phyloP scores from a whole-genome alignment of 768 basidiomycete genomes.

The Boletus coccyginus region DNA sequence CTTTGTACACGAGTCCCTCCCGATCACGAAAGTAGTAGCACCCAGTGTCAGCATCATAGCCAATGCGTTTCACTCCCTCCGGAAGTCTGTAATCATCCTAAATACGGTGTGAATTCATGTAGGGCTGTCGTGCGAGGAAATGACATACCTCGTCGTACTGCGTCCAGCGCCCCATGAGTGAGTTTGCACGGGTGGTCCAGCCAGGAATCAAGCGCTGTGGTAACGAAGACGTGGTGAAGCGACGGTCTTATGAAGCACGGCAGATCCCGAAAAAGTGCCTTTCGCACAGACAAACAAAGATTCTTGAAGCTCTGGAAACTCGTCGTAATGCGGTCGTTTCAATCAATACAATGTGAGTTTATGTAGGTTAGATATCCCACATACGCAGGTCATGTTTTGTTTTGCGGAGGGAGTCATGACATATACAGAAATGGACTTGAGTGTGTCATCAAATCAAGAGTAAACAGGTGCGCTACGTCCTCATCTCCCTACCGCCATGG shows the following conservation, averaged over 20 bases:
- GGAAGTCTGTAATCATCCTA: constrained; percentile 55
- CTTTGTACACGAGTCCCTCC: constrained; percentile 54
- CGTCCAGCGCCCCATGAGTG: constrained; percentile 37
- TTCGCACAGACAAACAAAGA: background rate
- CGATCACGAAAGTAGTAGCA: constrained; percentile 62
- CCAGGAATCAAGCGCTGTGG: constrained; percentile 11
- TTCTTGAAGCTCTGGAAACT: background rate
- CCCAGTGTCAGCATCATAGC: constrained; percentile 71
- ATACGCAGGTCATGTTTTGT: background rate
- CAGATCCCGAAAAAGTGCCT: constrained; percentile 15
- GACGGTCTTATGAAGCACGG: constrained; percentile 8
- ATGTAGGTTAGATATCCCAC: background rate
- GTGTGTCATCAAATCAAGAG: background rate
- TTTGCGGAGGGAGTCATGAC: background rate
- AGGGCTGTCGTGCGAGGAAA: background rate
- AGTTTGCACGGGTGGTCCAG: constrained; percentile 16
- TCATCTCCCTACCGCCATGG: constrained; percentile 28
- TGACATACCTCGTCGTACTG: constrained; percentile 33
- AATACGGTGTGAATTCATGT: background rate
- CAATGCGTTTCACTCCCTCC: constrained; percentile 58
- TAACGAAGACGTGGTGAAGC: constrained; percentile 1
- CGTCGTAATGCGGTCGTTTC: background rate
- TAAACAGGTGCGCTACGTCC: constrained; percentile 15
- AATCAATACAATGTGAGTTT: background rate
- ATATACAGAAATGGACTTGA: constrained; percentile 20